Evolutionary conservation across 1,284 basidiomycete species (phyloP).

Genomic region (Leccinum fuscescens): DNA sequence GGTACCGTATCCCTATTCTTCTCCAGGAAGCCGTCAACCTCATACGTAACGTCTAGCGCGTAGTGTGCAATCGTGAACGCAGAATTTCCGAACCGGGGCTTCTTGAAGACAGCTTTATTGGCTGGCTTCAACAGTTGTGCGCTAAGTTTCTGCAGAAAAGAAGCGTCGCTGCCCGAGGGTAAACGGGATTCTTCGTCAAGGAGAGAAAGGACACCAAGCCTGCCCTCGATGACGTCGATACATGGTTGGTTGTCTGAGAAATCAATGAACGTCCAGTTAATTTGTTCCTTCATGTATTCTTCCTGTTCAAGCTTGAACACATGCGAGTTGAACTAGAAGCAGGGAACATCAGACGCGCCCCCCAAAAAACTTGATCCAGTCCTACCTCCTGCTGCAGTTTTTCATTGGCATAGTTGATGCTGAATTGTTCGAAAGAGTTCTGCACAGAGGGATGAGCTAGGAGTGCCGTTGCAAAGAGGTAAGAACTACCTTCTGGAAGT

Average conservation of each 20-base stretch:
- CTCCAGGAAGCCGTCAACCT: conserved; percentile 97
- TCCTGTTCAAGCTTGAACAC: conserved; percentile 99
- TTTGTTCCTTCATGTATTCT: conserved; percentile 97
- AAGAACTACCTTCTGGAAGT: conserved; percentile 81
- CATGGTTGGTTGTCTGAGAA: conserved; percentile 99
- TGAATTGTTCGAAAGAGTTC: conserved; percentile 99
- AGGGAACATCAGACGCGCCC: conserved; percentile 20
- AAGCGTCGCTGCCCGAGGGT: conserved; percentile 89
- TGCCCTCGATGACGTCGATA: conserved; percentile 98
- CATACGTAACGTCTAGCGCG: conserved; percentile 97
- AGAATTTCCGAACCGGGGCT: conserved; percentile 95
- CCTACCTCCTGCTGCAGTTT: conserved; percentile 91
- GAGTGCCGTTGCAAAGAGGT: neutral
- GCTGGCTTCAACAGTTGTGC: conserved; percentile 83
- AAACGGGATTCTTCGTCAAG: conserved; percentile 98
- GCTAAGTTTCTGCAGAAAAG: conserved; percentile 94
- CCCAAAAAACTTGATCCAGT: neutral
- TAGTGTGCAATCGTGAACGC: conserved; percentile 99
- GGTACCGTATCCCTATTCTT: conserved; percentile 99
- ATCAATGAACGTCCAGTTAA: conserved; percentile 99
- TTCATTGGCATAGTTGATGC: conserved; percentile 99
- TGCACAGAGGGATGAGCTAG: conserved; percentile 28
- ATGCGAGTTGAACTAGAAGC: conserved; percentile 87
- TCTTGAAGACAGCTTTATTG: conserved; percentile 92
- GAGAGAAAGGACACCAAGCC: conserved; percentile 90